phyloP scores from a whole-genome alignment of 345 rosid genomes.

The Geranium rotundifolium region DNA sequence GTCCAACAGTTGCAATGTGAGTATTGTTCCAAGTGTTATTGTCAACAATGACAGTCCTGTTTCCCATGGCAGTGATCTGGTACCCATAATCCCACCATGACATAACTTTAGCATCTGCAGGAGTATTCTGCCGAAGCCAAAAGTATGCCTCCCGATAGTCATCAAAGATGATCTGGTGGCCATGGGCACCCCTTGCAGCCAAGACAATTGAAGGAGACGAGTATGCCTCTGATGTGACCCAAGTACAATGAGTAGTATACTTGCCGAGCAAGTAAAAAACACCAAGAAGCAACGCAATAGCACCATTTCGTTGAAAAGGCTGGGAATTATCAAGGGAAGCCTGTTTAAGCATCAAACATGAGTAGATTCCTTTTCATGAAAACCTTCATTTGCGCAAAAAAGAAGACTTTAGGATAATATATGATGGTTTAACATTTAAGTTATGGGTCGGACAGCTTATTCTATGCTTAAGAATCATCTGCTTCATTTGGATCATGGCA shows the following conservation, averaged over 20 bases:
- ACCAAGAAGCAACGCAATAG: constrained; percentile 73
- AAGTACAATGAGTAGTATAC: constrained; percentile 86
- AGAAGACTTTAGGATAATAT: background rate
- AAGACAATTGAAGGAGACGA: constrained; percentile 96
- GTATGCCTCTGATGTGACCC: constrained; percentile 99
- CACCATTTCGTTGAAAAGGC: constrained; percentile 88
- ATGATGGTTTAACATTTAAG: too few species aligned
- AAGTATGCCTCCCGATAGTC: constrained; percentile 99
- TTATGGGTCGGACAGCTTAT: background rate
- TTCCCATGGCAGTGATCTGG: constrained; percentile 99
- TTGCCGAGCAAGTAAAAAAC: constrained; percentile 82
- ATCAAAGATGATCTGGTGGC: constrained; percentile 83
- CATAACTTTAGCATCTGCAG: constrained; percentile 95
- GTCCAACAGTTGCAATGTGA: constrained; percentile 99
- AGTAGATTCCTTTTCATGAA: too few species aligned
- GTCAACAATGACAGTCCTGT: constrained; percentile 96
- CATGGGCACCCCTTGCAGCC: constrained; percentile 99
- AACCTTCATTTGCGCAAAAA: background rate
- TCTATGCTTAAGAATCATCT: background rate
- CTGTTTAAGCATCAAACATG: constrained; percentile 28
- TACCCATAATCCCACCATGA: constrained; percentile 99
- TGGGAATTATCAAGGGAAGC: constrained; percentile 83
- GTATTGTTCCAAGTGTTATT: constrained; percentile 99
- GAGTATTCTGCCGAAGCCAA: constrained; percentile 98
- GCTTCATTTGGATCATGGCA: background rate